phyloP scores from a whole-genome alignment of 2,329 filamentous ascomycete species.

The Madurella fahalii region DNA sequence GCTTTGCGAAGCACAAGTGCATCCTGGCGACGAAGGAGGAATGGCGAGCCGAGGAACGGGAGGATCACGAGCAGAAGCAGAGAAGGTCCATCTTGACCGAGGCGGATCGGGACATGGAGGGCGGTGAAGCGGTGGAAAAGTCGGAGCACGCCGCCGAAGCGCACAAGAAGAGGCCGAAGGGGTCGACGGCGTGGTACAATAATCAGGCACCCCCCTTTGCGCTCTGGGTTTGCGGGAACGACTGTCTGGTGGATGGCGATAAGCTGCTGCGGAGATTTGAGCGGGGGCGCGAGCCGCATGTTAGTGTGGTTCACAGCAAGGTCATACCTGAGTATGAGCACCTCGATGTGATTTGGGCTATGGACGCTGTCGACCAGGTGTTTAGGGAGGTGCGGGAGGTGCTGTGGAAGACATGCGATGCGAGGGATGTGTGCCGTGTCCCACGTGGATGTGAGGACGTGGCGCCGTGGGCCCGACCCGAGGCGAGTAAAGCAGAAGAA shows the following conservation, averaged over 20 bases:
- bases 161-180: constrained; percentile 40
- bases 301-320: constrained; percentile 74
- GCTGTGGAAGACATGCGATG: constrained; percentile 72
- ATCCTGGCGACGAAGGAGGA: constrained; percentile 77
- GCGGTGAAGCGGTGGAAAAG: constrained; percentile 15
- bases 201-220: constrained; percentile 75
- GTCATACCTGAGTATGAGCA: constrained; percentile 88
- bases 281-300: constrained; percentile 73
- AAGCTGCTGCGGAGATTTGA: constrained; percentile 71
- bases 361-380: constrained; percentile 80
- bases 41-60: constrained; percentile 55
- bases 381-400: constrained; percentile 77
- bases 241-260: constrained; percentile 78
- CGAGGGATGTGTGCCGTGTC: constrained; percentile 53
- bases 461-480: constrained; percentile 35
- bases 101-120: constrained; percentile 32
- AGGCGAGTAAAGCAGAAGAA: constrained; percentile 4
- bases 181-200: constrained; percentile 74
- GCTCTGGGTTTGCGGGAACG: constrained; percentile 79
- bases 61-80: constrained; percentile 48
- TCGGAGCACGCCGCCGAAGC: constrained; percentile 30
- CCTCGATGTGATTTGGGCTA: constrained; percentile 91
- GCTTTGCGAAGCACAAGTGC: constrained; percentile 75
- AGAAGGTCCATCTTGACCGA: constrained; percentile 29
- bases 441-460: constrained; percentile 61